These are phyloP conservation scores for Boletus smithii DNA, from an alignment of 1,284 basidiomycete genomes.

Conservation along the genomic window DNA sequence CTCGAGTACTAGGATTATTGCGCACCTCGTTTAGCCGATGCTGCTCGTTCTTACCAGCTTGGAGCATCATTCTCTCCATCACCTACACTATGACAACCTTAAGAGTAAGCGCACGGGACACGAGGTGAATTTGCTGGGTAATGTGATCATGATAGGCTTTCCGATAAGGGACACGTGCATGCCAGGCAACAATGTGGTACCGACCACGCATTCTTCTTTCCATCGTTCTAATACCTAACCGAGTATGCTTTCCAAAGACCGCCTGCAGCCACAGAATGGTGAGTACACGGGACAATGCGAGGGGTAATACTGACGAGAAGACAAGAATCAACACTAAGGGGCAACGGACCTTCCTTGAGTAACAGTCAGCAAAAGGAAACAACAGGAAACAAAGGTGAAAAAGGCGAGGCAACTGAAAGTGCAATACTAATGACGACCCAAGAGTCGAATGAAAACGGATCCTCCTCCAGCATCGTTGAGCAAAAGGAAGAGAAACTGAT, in stretches of 20 bases:
- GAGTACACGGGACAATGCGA: neutral
- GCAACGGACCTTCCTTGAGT: neutral
- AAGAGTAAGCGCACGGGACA: too few relatives aligned
- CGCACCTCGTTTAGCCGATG: too few relatives aligned
- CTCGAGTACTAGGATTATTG: too few relatives aligned
- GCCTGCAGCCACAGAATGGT: neutral
- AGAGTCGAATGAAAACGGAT: neutral
- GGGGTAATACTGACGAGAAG: neutral
- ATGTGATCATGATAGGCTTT: too few relatives aligned
- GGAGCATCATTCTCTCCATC: too few relatives aligned
- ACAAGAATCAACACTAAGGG: neutral
- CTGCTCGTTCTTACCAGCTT: too few relatives aligned
- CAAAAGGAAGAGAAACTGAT: neutral
- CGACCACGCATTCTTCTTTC: neutral
- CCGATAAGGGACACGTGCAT: neutral
- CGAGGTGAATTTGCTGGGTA: too few relatives aligned
- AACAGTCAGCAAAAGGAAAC: neutral
- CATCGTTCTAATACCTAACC: neutral
- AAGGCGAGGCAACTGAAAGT: too few relatives aligned
- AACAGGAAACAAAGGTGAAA: too few relatives aligned
- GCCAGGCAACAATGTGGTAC: neutral
- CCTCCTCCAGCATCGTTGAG: too few relatives aligned
- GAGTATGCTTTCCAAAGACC: conserved; percentile 1
- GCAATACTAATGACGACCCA: neutral
- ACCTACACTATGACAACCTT: too few relatives aligned